Evolutionary conservation across 1,139 yeast species (phyloP).

Genomic region (Suhomyces bribrorum): DNA sequence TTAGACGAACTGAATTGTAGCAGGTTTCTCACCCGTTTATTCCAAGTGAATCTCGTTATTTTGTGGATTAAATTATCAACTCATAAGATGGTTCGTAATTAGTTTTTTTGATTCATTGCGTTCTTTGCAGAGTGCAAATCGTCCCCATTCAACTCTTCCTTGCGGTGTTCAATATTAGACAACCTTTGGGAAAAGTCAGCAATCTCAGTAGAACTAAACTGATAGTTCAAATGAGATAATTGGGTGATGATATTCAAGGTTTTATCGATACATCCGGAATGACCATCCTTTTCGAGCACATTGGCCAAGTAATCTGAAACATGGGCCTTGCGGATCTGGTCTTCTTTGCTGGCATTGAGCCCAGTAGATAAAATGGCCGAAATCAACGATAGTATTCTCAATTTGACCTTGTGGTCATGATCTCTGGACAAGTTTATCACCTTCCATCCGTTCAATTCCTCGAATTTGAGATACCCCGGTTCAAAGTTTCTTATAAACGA

Average conservation of each 20-base stretch:
- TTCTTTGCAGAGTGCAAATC: slow-evolving; percentile 54
- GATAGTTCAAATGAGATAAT: slow-evolving; percentile 45
- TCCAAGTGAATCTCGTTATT: too few relatives aligned
- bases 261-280: slow-evolving; percentile 61
- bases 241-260: slow-evolving; percentile 54
- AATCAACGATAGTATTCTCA: slow-evolving; percentile 58
- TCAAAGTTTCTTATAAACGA: slow-evolving; percentile 72
- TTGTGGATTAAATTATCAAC: too few relatives aligned
- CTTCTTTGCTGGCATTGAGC: slow-evolving; percentile 37
- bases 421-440: slow-evolving; percentile 22
- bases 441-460: slow-evolving; percentile 64
- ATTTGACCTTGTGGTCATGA: slow-evolving; percentile 40
- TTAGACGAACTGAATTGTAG: too few relatives aligned
- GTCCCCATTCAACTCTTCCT: slow-evolving; percentile 53
- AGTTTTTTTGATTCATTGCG: slow-evolving; percentile 37
- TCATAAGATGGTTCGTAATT: too few relatives aligned
- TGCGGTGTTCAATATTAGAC: slow-evolving; percentile 39
- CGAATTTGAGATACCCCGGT: slow-evolving; percentile 57
- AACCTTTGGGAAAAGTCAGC: slow-evolving; percentile 42
- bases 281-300: slow-evolving; percentile 41
- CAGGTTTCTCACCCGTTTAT: too few relatives aligned
- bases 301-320: slow-evolving; percentile 40
- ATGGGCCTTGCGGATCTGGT: slow-evolving; percentile 42
- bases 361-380: slow-evolving; percentile 60
- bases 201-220: slow-evolving; percentile 52